Evolutionary conservation across 1,284 basidiomycete genomes (phyloP).

Genomic region (Heterobasidion parviporum): DNA sequence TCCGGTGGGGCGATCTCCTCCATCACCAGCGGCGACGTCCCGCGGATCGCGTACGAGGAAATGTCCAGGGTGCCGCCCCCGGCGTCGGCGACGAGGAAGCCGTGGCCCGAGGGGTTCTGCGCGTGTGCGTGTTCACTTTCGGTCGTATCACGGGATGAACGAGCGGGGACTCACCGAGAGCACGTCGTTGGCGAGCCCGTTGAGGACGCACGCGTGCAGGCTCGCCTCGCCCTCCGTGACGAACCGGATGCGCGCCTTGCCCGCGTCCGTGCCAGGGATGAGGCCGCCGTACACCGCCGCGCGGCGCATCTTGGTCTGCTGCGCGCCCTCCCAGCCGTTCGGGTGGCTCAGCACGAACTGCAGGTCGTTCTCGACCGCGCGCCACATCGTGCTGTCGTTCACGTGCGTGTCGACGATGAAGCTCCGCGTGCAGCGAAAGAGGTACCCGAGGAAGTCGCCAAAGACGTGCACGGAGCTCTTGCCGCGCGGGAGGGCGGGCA

Average conservation of each 20-base stretch:
- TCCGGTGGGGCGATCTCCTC: conserved; percentile 76
- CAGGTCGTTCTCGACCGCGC: conserved; percentile 52
- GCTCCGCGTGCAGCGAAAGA: conserved; percentile 60
- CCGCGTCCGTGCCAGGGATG: conserved; percentile 63
- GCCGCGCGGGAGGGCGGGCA: conserved; percentile 52
- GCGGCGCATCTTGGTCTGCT: conserved; percentile 68
- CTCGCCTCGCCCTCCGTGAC: conserved; percentile 78
- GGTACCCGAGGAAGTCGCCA: conserved; percentile 67
- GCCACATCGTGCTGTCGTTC: conserved; percentile 57
- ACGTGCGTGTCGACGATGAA: conserved; percentile 74
- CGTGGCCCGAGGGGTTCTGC: conserved; percentile 61
- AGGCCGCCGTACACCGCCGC: conserved; percentile 59
- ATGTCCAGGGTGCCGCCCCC: conserved; percentile 76
- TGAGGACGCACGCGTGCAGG: conserved; percentile 68
- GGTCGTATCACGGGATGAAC: not conserved
- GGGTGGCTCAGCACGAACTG: conserved; percentile 72
- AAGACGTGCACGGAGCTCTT: conserved; percentile 67
- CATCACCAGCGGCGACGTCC: conserved; percentile 58
- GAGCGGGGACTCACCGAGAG: conserved; percentile 41
- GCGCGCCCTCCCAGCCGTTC: conserved; percentile 77
- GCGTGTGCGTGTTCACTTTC: not conserved
- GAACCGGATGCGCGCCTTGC: conserved; percentile 61
- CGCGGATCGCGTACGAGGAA: conserved; percentile 65
- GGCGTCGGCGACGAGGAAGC: conserved; percentile 71
- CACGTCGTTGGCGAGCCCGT: conserved; percentile 65